Base-by-base conservation (phyloP, 805 yeast species). In the Kodamaea fukazawae region DNA sequence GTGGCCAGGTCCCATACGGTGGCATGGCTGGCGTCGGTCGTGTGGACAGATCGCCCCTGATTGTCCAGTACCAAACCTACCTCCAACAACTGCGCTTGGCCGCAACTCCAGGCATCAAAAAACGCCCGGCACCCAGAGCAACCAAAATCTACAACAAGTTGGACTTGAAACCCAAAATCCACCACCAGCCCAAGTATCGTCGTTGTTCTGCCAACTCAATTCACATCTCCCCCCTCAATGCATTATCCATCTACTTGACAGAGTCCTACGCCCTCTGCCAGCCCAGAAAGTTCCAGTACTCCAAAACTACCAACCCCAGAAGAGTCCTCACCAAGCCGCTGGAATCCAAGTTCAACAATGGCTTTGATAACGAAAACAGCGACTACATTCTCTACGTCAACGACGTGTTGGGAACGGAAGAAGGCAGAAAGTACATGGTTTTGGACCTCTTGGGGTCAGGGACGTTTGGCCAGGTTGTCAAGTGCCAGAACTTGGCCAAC, bases 401-500 rank as follows among this genome's bases (percentile, higher is more conserved):
- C 60, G 99, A 95, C 58, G 81, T 93, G 16, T 66, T 93, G 29
- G 98, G 99, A 4, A 73, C 79, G 3, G 87, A 84, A 50, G 93
- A 86, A 48, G 90, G 87, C 43, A 72, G 90, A 40, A 85, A 86
- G 56, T 91, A 90, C 58, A 72, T 93, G 54, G 96, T 93, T 4
- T 67, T 93, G 42, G 98, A 91, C 60, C 73, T 93, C 11, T 64
- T 93, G 30, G 99, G 99, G 1, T 91, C 90, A 46, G 99, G 99
- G 2, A 90, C 99, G 1, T 93, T 93, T 71, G 99, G 99, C 7
- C 98, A 93, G 65, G 99, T 93, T 34, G 95, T 90, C 30, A 93
- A 91, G 64, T 91, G 97, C 63, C 96, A 87, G 58, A 77, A 81
- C 51, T 67, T 84, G 55, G 59, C 75, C 29, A 86, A 89, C 33